Evolutionary conservation across 2,329 filamentous ascomycete species (phyloP), one percentile per base, ranked within the genome.

Genomic region (Scortechinia acanthostroma): DNA sequence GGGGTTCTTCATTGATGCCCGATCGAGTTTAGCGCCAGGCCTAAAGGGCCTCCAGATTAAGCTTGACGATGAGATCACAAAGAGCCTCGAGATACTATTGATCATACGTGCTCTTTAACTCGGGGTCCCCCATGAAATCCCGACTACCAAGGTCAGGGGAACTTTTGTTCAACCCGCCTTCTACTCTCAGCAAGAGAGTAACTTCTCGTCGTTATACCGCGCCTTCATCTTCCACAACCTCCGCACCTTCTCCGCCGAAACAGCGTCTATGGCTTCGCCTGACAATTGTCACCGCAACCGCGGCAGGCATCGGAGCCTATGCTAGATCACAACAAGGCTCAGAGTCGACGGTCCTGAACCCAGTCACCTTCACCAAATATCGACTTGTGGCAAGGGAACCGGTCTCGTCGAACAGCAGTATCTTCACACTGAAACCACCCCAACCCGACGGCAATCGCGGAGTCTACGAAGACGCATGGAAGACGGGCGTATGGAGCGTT

Each of bases 401-500:
- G 2, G 60, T 71, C 4, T 71, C 69, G 4, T 59, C 68, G n/a
- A 69, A 65, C 3, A 65, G 66, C 47, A 66, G 64, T 51, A 59
- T 71, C 16, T 69, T 72, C 54, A 66, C 60, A 14, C 54, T 72
- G 6, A 10, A 40, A 45, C 42, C 43, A 43, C 40, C 48, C 30
- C 49, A 37, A 4, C 51, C 40, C 35, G 47, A 50, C 64, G 65
- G 64, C 52, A 74, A 50, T 43, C 45, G 30, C 23, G 22, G 42
- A 25, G 45, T 48, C 22, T 45, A 64, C 47, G 55, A 60, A 3
- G 53, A 64, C 10, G 71, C 70, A 20, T 83, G 80, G 77, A 62
- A 64, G 37, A 71, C 77, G 46, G 85, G 86, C 3, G 73, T 94
- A 35, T 95, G 89, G 86, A 90, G 85, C 50, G 84, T 97, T 23